A percentile compares a stretch with the other conserved stretches of the same genome.
These are phyloP conservation scores for Melaleuca quinquenervia DNA, from an alignment of 345 rosid species.

Conservation along the genomic window DNA sequence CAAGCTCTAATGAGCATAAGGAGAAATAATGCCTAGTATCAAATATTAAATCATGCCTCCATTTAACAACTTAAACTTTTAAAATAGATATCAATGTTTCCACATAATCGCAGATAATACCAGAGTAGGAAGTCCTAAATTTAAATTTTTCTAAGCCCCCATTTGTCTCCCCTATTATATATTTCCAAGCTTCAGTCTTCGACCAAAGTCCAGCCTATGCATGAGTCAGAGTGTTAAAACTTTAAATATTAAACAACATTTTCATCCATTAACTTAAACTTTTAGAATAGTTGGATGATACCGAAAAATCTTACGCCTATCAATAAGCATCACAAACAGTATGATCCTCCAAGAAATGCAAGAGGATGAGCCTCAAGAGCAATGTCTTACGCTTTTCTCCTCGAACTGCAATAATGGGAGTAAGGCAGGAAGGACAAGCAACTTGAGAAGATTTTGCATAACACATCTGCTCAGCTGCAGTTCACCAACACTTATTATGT, in stretches of 20 bases:
- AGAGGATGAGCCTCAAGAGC: slow-evolving; percentile 1
- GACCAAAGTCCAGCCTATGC: neutral
- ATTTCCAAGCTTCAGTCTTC: neutral
- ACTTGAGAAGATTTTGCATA: slow-evolving; percentile 28
- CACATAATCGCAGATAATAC: neutral
- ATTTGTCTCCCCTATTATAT: neutral
- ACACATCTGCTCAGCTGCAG: slow-evolving; percentile 32
- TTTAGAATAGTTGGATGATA: neutral
- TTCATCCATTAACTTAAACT: neutral
- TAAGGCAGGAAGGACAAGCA: slow-evolving; percentile 42
- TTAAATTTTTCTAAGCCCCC: neutral
- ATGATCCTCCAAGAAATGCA: neutral
- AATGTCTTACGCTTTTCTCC: slow-evolving; percentile 33
- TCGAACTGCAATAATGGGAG: slow-evolving; percentile 25
- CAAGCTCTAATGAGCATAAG: neutral
- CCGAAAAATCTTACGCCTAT: neutral
- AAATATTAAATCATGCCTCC: neutral
- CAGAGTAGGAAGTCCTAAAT: neutral
- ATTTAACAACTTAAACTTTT: neutral
- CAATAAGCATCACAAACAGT: neutral
- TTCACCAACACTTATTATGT: slow-evolving; percentile 40
- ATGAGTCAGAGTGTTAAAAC: neutral
- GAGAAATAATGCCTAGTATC: neutral
- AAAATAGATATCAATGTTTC: neutral
- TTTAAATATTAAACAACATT: neutral